Percentiles rank a stretch among this genome's conserved stretches.
Conservation (phyloP, 768 basidiomycete genomes). For the Mycena latifolia region DNA sequence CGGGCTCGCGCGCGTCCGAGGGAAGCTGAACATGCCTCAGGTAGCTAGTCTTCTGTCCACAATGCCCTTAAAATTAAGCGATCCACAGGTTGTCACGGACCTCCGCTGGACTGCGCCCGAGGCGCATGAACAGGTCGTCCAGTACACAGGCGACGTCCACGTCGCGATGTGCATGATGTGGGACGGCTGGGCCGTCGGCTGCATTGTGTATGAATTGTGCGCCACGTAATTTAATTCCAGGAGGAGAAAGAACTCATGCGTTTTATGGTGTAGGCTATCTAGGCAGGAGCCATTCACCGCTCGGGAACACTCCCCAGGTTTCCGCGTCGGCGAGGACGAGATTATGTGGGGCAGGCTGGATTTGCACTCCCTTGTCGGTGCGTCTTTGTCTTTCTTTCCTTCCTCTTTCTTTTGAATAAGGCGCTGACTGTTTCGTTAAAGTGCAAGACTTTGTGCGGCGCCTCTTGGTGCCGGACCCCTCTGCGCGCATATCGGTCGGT, state of each 20-base stretch:
- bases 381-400: neutral
- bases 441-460: neutral
- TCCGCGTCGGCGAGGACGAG: no score
- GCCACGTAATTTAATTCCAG: no score
- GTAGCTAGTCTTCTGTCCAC: neutral
- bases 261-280: neutral
- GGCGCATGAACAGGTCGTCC: neutral
- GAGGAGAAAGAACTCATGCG: neutral
- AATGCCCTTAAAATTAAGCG: no score
- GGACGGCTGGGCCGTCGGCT: constrained; percentile 24
- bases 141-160: neutral
- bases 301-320: no score
- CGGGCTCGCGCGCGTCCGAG: constrained; percentile 68
- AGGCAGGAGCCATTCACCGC: neutral
- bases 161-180: neutral
- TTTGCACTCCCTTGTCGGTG: no score
- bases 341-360: no score
- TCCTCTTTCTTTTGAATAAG: neutral
- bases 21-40: constrained; percentile 39
- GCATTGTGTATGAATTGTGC: constrained; percentile 9
- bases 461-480: neutral
- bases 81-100: neutral
- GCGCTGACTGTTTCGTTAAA: neutral
- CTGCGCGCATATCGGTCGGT: neutral
- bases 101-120: constrained; percentile 17